Evolutionary conservation across 129 eudicot species (phyloP).

Genomic region (Artemisia argyi): DNA sequence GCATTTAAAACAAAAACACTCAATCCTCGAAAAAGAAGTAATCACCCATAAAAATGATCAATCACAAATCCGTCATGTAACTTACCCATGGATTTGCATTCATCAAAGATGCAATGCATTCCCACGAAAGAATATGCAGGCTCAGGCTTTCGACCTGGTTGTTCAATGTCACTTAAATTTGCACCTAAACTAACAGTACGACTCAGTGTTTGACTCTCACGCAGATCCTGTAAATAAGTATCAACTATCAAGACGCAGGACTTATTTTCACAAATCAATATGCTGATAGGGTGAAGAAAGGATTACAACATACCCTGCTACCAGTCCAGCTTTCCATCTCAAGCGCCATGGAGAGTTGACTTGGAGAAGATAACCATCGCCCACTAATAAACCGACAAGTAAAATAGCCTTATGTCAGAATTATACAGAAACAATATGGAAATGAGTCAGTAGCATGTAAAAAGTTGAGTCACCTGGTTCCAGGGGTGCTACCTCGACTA

Average conservation of each 20-base stretch:
- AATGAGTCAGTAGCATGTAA: conserved; percentile 6
- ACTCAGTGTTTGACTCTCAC: conserved; percentile 64
- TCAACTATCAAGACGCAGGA: conserved; percentile 6
- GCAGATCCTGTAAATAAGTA: conserved; percentile 47
- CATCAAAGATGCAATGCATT: conserved; percentile 99
- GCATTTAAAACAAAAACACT: conserved; percentile 18
- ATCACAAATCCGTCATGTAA: conserved; percentile 8
- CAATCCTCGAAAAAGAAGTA: conserved; percentile 2
- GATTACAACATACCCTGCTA: conserved; percentile 51
- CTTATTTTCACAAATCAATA: neutral
- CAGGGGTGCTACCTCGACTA: conserved; percentile 78
- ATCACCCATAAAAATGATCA: conserved; percentile 5
- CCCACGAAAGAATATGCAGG: conserved; percentile 97
- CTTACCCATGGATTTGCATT: conserved; percentile 95
- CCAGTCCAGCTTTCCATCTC: conserved; percentile 85
- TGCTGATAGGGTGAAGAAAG: neutral
- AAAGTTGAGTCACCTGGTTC: conserved; percentile 57
- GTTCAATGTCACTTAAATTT: conserved; percentile 63
- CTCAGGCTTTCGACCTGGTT: conserved; percentile 59
- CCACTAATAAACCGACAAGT: conserved; percentile 88
- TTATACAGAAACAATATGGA: conserved; percentile 25
- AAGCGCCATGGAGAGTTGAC: conserved; percentile 59
- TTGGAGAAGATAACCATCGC: conserved; percentile 73
- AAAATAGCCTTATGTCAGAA: conserved; percentile 71
- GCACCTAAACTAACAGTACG: conserved; percentile 60